These are phyloP conservation scores for Senna tora DNA, from an alignment of 306 rosid genomes.

Conservation along the genomic window DNA sequence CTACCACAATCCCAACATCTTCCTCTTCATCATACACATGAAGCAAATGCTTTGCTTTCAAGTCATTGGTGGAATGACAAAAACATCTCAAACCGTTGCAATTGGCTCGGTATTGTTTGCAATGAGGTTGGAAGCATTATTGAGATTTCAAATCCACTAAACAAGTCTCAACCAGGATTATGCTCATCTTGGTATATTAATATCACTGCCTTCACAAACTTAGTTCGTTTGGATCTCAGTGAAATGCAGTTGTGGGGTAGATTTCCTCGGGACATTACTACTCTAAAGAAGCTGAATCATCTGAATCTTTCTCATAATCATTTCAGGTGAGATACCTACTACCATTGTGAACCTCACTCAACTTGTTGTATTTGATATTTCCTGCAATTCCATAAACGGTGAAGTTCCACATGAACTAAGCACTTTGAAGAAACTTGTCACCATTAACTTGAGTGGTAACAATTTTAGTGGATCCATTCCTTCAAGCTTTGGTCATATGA, in stretches of 20 bases:
- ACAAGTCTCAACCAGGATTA: too few relatives aligned
- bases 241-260: neutral
- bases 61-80: conserved; percentile 7
- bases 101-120: neutral
- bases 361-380: too few relatives aligned
- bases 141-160: neutral
- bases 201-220: neutral
- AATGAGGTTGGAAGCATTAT: conserved; percentile 16
- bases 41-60: conserved; percentile 11
- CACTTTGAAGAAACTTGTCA: too few relatives aligned
- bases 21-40: neutral
- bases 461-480: too few relatives aligned
- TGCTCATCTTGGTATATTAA: neutral
- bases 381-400: too few relatives aligned
- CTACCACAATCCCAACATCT: too few relatives aligned
- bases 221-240: neutral
- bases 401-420: too few relatives aligned
- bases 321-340: neutral
- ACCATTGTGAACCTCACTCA: too few relatives aligned
- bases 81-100: neutral
- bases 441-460: too few relatives aligned
- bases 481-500: too few relatives aligned
- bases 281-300: neutral
- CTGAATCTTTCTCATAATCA: neutral
- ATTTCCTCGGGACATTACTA: neutral